phyloP scores from a whole-genome alignment of 306 rosid genomes.

The Hippophae rhamnoides region DNA sequence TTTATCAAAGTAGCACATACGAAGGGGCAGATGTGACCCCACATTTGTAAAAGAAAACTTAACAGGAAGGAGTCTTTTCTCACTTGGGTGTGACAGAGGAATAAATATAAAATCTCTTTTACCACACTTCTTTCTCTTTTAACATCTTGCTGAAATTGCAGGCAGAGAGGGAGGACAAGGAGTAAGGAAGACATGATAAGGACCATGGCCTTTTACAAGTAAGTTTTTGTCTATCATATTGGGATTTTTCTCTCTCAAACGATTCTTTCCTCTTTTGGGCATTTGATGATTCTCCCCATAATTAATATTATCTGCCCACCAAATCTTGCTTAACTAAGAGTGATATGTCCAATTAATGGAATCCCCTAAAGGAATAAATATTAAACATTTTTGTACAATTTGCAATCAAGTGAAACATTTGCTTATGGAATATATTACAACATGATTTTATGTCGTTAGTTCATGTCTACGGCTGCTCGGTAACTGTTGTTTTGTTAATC shows the following conservation, averaged over 20 bases:
- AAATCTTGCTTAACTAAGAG: no score
- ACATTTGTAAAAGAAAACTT: conserved; percentile 5
- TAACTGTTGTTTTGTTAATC: background rate
- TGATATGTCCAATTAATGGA: no score
- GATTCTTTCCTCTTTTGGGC: conserved; percentile 24
- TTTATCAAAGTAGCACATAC: conserved; percentile 16
- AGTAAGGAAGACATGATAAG: conserved; percentile 26
- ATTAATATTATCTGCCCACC: background rate
- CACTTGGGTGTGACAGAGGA: conserved; percentile 34
- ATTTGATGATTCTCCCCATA: conserved; percentile 22
- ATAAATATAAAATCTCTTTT: conserved; percentile 29
- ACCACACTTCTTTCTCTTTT: conserved; percentile 24
- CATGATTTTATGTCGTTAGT: no score
- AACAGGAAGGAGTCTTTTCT: conserved; percentile 6
- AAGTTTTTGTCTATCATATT: conserved; percentile 36
- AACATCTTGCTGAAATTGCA: conserved; percentile 19
- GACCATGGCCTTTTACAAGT: conserved; percentile 24
- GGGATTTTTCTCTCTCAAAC: conserved; percentile 16
- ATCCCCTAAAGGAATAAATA: no score
- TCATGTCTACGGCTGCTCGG: no score
- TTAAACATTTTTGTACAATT: no score
- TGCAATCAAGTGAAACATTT: no score
- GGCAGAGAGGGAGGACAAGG: conserved; percentile 2
- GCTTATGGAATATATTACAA: no score
- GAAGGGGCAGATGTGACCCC: conserved; percentile 41